phyloP scores from a whole-genome alignment of 192 early-diverging fungal species.

The Endogone sp. region DNA sequence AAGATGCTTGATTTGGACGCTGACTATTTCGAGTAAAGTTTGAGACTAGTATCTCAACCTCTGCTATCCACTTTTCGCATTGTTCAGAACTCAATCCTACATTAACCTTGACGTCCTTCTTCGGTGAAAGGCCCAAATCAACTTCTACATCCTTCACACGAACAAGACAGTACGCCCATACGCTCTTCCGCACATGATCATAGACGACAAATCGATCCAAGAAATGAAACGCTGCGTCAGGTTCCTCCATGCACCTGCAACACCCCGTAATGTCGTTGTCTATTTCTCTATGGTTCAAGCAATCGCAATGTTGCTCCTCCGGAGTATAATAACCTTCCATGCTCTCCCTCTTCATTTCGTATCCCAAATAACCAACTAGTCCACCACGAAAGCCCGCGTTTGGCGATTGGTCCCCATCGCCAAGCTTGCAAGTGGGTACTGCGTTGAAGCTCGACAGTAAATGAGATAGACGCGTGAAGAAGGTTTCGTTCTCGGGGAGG shows the following conservation, averaged over 20 bases:
- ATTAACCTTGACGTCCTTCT: too few species aligned
- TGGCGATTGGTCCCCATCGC: background rate
- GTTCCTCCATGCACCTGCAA: slow-evolving; percentile 28
- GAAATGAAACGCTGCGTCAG: slow-evolving; percentile 60
- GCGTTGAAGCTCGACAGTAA: slow-evolving; percentile 26
- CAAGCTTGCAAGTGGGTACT: slow-evolving; percentile 9
- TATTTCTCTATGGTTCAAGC: slow-evolving; percentile 17
- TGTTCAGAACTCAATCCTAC: too few species aligned
- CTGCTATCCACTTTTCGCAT: too few species aligned
- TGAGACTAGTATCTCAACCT: too few species aligned
- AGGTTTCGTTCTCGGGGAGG: slow-evolving; percentile 29
- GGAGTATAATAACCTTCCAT: slow-evolving; percentile 46
- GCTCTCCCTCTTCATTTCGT: slow-evolving; percentile 89
- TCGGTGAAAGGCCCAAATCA: slow-evolving; percentile 2
- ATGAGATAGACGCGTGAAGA: slow-evolving; percentile 65
- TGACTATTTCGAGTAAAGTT: too few species aligned
- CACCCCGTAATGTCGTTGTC: slow-evolving; percentile 15
- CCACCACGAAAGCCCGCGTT: slow-evolving; percentile 67
- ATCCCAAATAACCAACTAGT: slow-evolving; percentile 87
- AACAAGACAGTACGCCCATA: slow-evolving; percentile 18
- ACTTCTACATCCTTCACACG: background rate
- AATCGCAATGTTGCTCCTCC: slow-evolving; percentile 31
- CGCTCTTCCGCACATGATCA: slow-evolving; percentile 36
- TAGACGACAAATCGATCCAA: slow-evolving; percentile 52
- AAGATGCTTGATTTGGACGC: too few species aligned